These are phyloP conservation scores for Diddensiella santjacobensis DNA, from an alignment of 805 yeast genomes.

Conservation along the genomic window DNA sequence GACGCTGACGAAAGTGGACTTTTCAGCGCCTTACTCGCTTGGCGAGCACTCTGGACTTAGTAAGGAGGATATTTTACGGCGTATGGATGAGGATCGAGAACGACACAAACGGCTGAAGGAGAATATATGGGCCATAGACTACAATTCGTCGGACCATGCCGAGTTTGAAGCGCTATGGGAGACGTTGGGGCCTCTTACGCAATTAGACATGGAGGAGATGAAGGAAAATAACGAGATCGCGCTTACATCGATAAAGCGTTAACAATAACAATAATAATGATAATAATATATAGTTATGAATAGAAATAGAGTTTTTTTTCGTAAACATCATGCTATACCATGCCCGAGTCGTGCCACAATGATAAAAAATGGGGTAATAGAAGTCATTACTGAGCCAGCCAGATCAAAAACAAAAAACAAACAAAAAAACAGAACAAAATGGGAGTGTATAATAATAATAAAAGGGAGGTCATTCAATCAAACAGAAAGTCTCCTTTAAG, in stretches of 20 bases:
- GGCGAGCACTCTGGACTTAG: conserved; percentile 26
- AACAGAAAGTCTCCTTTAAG: conserved; percentile 31
- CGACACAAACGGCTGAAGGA: conserved; percentile 79
- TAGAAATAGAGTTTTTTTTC: too few species aligned
- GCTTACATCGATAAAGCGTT: conserved; percentile 28
- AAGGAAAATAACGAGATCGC: conserved; percentile 55
- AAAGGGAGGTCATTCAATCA: neutral
- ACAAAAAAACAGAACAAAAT: neutral
- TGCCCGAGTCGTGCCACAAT: too few species aligned
- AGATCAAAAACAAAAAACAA: neutral
- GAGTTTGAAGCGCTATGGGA: conserved; percentile 51
- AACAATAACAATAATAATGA: too few species aligned
- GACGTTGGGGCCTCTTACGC: conserved; percentile 34
- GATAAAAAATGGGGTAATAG: neutral
- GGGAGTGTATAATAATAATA: too few species aligned
- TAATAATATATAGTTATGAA: too few species aligned
- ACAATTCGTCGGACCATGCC: conserved; percentile 40
- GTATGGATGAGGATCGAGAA: conserved; percentile 94
- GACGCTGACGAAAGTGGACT: neutral
- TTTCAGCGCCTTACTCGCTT: neutral
- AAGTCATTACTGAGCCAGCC: neutral
- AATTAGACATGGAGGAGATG: conserved; percentile 48
- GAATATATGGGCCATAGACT: conserved; percentile 61
- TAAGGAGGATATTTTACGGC: conserved; percentile 54
- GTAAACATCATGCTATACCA: too few species aligned